A percentile compares a stretch with the other conserved stretches of the same genome.
Evolutionary conservation across 2,329 filamentous ascomycete genomes (phyloP).

Genomic region (Colletotrichum sp.): DNA sequence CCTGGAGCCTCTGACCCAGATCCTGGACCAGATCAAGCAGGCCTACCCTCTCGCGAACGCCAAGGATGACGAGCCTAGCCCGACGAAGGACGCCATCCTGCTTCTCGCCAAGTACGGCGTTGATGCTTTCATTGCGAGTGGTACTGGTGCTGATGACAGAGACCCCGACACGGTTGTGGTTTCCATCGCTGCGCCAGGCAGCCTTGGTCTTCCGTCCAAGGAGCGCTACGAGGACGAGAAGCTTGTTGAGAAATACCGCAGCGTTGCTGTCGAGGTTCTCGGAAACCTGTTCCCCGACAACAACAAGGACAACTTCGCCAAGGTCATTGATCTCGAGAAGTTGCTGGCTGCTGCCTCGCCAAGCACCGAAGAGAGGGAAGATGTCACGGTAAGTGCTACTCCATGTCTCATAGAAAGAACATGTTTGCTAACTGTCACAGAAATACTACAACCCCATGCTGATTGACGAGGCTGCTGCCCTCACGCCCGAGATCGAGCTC

Average conservation of each 20-base stretch:
- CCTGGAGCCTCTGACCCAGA: slow-evolving; percentile 55
- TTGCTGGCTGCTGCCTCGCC: slow-evolving; percentile 64
- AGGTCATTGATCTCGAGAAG: slow-evolving; percentile 61
- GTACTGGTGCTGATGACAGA: slow-evolving; percentile 46
- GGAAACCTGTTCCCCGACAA: slow-evolving; percentile 34
- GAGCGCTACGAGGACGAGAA: slow-evolving; percentile 63
- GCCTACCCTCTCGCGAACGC: slow-evolving; percentile 21
- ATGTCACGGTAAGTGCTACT: slow-evolving; percentile 54
- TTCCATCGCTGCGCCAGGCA: slow-evolving; percentile 44
- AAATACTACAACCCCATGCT: slow-evolving; percentile 70
- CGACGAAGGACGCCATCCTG: slow-evolving; percentile 45
- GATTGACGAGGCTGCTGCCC: slow-evolving; percentile 55
- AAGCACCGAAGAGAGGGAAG: slow-evolving; percentile 59
- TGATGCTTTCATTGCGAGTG: slow-evolving; percentile 37
- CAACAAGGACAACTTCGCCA: slow-evolving; percentile 41
- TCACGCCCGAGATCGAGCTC: slow-evolving; percentile 62
- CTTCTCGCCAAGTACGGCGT: slow-evolving; percentile 51
- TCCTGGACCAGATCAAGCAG: slow-evolving; percentile 49
- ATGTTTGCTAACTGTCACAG: slow-evolving; percentile 24
- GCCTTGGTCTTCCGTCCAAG: slow-evolving; percentile 66
- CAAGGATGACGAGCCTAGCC: slow-evolving; percentile 27
- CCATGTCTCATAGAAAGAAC: background rate
- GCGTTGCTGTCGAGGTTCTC: slow-evolving; percentile 26
- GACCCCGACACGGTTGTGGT: slow-evolving; percentile 41
- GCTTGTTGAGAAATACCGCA: slow-evolving; percentile 54